Base-by-base conservation (phyloP, 192 early-diverging fungal species). In the Blastocladiella britannica region DNA sequence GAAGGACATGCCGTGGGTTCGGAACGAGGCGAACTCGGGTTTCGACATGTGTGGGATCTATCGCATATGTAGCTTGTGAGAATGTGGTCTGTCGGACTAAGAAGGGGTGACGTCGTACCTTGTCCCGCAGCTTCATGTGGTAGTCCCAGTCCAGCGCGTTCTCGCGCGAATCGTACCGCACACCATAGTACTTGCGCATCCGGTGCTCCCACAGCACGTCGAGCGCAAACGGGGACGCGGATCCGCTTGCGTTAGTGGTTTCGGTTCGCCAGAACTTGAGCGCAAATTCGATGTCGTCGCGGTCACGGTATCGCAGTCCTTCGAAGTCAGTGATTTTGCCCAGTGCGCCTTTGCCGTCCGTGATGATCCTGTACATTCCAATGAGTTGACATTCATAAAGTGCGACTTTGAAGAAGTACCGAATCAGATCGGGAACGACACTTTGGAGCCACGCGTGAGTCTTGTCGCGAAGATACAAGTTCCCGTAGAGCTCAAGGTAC, bases 111-210 rank as follows among this genome's bases (percentile, higher is more conserved):
- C n/a, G 29, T 54, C 30, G 25, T 25, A 66, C 67, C 53, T 60
- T 53, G 43, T 69, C 69, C 29, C 43, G 37, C 26, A 80, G 61
- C 62, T 77, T 77, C 74, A 80, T 77, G 61, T 77, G 64, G 59
- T 66, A 80, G 58, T 80, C 78, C 78, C 78, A 80, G 53, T 80
- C 78, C 43, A 76, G 53, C 7, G 65, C 59, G 55, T 71, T 70
- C 22, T 75, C 77, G 26, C 72, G 65, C 5, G 60, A 31, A 43
- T 80, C 78, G 57, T 72, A 80, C 15, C 74, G 59, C 4, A 43
- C 28, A 20, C 65, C 65, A 52, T 67, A 65, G 15, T 63, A 58
- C 12, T 29, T n/a, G 6, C 69, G 58, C 22, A 77, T 54, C 51
- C 78, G 61, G 9, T 54, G 25, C 20, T 59, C 24, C 29, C 53